Evolutionary conservation across 2,329 filamentous ascomycete genomes (phyloP), one percentile per base, ranked within the genome.

Genomic region (Hypoxylon sp.): DNA sequence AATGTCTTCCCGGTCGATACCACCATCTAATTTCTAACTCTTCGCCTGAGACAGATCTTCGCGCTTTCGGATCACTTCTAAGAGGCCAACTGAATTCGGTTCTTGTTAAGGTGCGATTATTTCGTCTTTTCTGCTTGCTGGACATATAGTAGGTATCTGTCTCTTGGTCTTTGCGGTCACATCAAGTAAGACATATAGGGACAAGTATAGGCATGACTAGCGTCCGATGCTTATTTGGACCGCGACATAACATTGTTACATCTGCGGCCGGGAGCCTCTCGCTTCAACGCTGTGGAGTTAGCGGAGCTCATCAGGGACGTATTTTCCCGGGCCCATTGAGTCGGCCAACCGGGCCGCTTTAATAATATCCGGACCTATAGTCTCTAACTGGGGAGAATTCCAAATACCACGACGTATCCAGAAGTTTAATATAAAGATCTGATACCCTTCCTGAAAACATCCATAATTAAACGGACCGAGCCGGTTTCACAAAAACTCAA

Each of bases 401-500:
- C 63, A 69, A 69, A 67, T 69, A 63, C 63, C 30, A 60, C 30
- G 41, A 25, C 45, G 32, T 28, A 51, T 51, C 32, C 34, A 50
- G 50, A 59, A 32, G 5, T 41, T 67, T 69, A 67, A 69, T 69
- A 69, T 69, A 67, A 63, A 57, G 14, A 32, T 38, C 51, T 66
- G 59, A 55, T 56, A 63, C 63, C 63, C 59, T 61, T 57, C 56
- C 32, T 9, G 10, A 55, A 53, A 21, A 60, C 34, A 50, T 36
- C 53, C 58, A 41, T 52, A 25, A 53, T 63, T 69, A 69, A 69
- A 69, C 67, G 67, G 67, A 69, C 67, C 63, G 67, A 69, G 63
- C 52, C 19, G 43, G 60, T 63, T 59, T 38, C 67, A 64, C 41
- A 58, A 17, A 30, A 23, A 38, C 34, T 51, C 5, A n/a, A 49